A percentile compares a stretch with the other conserved stretches of the same genome.
Evolutionary conservation across 805 yeast genomes (phyloP).

Genomic region (Kluyveromyces wickerhamii): DNA sequence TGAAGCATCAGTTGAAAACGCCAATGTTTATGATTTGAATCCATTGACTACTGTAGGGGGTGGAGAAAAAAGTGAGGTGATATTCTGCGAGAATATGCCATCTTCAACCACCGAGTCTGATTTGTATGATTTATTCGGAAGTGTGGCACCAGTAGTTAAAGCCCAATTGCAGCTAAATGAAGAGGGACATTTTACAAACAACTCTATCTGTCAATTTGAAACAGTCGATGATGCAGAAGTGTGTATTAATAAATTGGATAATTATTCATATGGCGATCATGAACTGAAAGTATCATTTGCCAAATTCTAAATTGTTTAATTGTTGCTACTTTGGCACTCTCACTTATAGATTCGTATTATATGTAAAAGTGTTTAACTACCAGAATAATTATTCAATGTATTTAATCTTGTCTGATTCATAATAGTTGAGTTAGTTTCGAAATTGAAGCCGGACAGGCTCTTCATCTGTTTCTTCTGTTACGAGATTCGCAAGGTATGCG

Average conservation of each 20-base stretch:
- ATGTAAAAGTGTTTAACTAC: too few species aligned
- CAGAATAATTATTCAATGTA: too few species aligned
- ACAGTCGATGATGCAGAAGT: constrained; percentile 57
- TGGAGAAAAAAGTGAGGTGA: constrained; percentile 51
- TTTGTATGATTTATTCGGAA: constrained; percentile 75
- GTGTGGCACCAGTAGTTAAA: constrained; percentile 63
- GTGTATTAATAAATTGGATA: constrained; percentile 68
- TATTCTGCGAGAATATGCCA: constrained; percentile 76
- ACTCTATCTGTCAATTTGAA: constrained; percentile 77
- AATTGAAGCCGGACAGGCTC: constrained; percentile 16
- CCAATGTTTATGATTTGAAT: background rate
- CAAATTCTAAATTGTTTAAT: constrained; percentile 17
- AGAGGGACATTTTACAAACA: constrained; percentile 66
- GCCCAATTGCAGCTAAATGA: constrained; percentile 68
- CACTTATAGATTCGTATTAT: too few species aligned
- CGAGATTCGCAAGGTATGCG: constrained; percentile 35
- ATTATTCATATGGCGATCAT: constrained; percentile 80
- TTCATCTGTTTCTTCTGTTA: constrained; percentile 14
- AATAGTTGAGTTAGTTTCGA: too few species aligned
- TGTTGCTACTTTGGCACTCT: too few species aligned
- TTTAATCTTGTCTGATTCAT: too few species aligned
- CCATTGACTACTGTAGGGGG: constrained; percentile 39
- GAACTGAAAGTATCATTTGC: constrained; percentile 65
- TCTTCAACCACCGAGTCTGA: constrained; percentile 84
- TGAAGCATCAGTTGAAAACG: background rate